phyloP scores from a whole-genome alignment of 495 filamentous ascomycete species.

The Cairneyella variabilis region DNA sequence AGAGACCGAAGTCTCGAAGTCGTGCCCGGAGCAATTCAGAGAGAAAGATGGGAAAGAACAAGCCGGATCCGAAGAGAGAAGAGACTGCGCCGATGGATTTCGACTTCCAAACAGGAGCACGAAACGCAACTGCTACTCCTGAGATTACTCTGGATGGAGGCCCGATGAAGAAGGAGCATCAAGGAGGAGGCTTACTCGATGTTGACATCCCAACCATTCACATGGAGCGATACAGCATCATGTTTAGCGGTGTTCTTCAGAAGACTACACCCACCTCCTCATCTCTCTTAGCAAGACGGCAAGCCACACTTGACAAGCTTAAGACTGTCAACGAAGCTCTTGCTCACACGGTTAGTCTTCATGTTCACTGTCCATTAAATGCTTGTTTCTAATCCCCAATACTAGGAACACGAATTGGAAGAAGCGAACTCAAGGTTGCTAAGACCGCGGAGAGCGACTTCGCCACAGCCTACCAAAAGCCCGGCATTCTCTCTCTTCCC shows the following conservation, averaged over 20 bases:
- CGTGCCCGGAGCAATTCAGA: constrained; percentile 13
- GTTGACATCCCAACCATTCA: constrained; percentile 78
- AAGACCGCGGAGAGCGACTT: constrained; percentile 50
- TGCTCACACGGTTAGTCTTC: constrained; percentile 29
- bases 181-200: constrained; percentile 45
- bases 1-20: constrained; percentile 4
- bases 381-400: constrained; percentile 13
- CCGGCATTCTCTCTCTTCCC: constrained; percentile 66
- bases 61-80: constrained; percentile 19
- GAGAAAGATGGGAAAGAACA: constrained; percentile 13
- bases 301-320: constrained; percentile 63
- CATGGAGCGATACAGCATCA: constrained; percentile 89
- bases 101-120: constrained; percentile 8
- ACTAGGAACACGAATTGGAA: constrained; percentile 25
- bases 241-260: constrained; percentile 78
- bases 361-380: constrained; percentile 12
- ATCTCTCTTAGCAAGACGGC: constrained; percentile 60
- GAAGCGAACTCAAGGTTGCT: constrained; percentile 24
- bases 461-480: constrained; percentile 53
- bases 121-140: constrained; percentile 4
- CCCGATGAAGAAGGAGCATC: neutral
- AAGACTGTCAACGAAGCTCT: constrained; percentile 46
- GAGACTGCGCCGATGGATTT: constrained; percentile 21
- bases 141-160: constrained; percentile 23
- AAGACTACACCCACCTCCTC: constrained; percentile 32